phyloP scores from a whole-genome alignment of 176 grass and related monocot genomes.

The Ananas comosus region DNA sequence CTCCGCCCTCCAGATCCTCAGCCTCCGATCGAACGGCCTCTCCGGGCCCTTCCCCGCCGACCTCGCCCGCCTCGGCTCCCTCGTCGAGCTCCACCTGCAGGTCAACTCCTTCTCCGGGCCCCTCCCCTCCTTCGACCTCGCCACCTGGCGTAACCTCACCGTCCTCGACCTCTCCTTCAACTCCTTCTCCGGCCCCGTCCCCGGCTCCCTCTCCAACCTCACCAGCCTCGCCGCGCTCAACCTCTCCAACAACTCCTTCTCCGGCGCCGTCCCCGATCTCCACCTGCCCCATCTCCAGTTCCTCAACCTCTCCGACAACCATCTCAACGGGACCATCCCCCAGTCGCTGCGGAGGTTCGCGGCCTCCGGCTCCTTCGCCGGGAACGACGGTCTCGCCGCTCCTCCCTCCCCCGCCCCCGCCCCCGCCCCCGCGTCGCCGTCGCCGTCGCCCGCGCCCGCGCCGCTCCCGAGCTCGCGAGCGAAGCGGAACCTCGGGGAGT shows the following conservation, averaged over 20 bases:
- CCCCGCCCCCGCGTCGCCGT: neutral
- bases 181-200: constrained; percentile 40
- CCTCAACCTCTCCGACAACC: constrained; percentile 82
- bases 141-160: constrained; percentile 16
- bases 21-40: constrained; percentile 73
- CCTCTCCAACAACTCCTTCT: constrained; percentile 87
- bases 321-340: constrained; percentile 48
- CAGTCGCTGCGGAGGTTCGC: constrained; percentile 30
- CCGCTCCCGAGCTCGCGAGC: neutral
- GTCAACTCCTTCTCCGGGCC: constrained; percentile 60
- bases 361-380: constrained; percentile 32
- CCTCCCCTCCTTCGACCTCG: constrained; percentile 12
- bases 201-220: constrained; percentile 37
- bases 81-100: constrained; percentile 84
- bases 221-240: constrained; percentile 50
- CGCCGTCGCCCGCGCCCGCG: neutral
- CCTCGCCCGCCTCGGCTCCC: constrained; percentile 33
- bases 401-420: neutral
- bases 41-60: constrained; percentile 44
- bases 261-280: constrained; percentile 60
- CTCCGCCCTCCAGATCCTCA: constrained; percentile 66
- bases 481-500: constrained; percentile 36
- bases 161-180: constrained; percentile 88
- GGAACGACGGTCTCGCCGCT: constrained; percentile 38
- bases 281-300: constrained; percentile 42